phyloP scores from a whole-genome alignment of 179 eudicot species.

The Amaranthus tricolor region DNA sequence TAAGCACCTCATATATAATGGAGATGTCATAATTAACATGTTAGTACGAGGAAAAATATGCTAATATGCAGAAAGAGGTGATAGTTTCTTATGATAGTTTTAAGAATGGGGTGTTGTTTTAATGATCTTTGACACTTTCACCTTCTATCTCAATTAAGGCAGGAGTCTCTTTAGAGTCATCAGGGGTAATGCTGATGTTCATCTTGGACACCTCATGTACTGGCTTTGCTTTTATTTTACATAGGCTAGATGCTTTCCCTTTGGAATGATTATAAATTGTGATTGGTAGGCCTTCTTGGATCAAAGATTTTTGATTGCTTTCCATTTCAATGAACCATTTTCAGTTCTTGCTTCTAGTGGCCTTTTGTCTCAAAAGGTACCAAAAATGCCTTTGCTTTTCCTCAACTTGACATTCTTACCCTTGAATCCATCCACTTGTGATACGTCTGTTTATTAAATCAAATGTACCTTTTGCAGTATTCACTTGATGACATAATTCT shows the following conservation, averaged over 20 bases:
- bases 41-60: not conserved
- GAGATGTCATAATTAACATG: not conserved
- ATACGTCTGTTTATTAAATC: not conserved
- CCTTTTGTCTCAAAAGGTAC: not conserved
- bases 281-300: not conserved
- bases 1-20: not conserved
- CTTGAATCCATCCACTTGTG: not conserved
- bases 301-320: not conserved
- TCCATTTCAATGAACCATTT: conserved; percentile 1
- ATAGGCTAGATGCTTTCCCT: not conserved
- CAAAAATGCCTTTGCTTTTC: not conserved
- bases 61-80: not conserved
- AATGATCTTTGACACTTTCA: conserved; percentile 1
- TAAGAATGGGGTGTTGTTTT: not conserved
- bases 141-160: not conserved
- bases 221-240: not conserved
- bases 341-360: conserved; percentile 2
- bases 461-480: not conserved
- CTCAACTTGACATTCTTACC: not conserved
- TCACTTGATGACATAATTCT: not conserved
- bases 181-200: not conserved
- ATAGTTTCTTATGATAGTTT: not conserved
- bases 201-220: not conserved
- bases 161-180: not conserved
- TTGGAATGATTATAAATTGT: not conserved